These are phyloP conservation scores for Cardamine resedifolia DNA, from an alignment of 345 rosid genomes.

Conservation along the genomic window DNA sequence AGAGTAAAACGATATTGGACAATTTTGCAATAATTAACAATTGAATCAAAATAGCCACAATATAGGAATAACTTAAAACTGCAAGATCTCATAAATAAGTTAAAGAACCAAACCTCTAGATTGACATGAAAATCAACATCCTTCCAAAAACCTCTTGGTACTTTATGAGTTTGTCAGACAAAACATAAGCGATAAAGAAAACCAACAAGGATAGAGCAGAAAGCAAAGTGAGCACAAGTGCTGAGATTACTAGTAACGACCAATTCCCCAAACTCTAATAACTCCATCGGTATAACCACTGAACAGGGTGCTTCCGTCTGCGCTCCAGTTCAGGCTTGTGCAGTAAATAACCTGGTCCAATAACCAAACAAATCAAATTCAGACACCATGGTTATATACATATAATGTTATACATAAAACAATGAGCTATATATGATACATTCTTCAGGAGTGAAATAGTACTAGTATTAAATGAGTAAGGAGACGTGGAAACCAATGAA, in stretches of 20 bases:
- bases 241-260: slow-evolving; percentile 54
- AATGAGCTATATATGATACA: neutral
- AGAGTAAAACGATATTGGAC: neutral
- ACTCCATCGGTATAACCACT: slow-evolving; percentile 97
- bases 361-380: neutral
- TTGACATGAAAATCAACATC: slow-evolving; percentile 27
- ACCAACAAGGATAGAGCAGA: slow-evolving; percentile 7
- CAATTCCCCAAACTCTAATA: slow-evolving; percentile 94
- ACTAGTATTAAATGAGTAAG: neutral
- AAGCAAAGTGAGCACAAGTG: neutral
- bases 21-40: neutral
- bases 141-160: slow-evolving; percentile 32
- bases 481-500: neutral
- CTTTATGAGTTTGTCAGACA: slow-evolving; percentile 27
- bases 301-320: slow-evolving; percentile 89
- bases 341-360: slow-evolving; percentile 74
- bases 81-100: neutral
- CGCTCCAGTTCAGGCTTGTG: slow-evolving; percentile 92
- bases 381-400: neutral
- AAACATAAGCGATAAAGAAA: slow-evolving; percentile 21
- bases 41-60: neutral
- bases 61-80: neutral
- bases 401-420: neutral
- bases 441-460: neutral
- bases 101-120: slow-evolving; percentile 26